A percentile compares a stretch with the other conserved stretches of the same genome.
Conservation (phyloP, 225 moss, liverwort and hornwort genomes). For the Rhytidiadelphus loreus region DNA sequence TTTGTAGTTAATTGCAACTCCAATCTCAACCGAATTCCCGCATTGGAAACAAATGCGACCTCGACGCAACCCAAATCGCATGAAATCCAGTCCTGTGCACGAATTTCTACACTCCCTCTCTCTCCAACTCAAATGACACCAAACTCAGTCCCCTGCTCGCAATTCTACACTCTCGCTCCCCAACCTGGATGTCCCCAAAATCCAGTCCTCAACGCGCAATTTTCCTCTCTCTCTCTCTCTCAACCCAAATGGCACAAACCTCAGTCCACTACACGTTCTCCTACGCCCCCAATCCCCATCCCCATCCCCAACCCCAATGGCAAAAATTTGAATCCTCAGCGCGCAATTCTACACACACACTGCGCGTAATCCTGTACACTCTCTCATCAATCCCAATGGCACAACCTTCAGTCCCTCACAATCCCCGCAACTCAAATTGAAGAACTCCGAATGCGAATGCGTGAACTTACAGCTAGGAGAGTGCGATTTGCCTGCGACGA, state of each 20-base stretch:
- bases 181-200: neutral
- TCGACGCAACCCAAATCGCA: neutral
- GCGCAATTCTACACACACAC: neutral
- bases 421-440: neutral
- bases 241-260: neutral
- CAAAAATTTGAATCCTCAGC: neutral
- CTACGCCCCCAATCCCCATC: no score
- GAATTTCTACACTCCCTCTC: neutral
- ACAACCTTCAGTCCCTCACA: neutral
- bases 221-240: neutral
- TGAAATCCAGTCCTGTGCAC: neutral
- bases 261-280: neutral
- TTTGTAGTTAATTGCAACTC: neutral
- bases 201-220: neutral
- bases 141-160: no score
- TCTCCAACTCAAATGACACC: neutral
- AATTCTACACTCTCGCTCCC: neutral
- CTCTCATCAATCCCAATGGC: neutral
- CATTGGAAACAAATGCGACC: neutral
- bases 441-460: neutral
- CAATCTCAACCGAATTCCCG: neutral
- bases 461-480: neutral
- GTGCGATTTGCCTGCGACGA: neutral
- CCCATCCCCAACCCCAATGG: neutral
- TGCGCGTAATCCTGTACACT: neutral